phyloP scores from a whole-genome alignment of 2,329 filamentous ascomycete genomes.

The Biscogniauxia mediterranea region DNA sequence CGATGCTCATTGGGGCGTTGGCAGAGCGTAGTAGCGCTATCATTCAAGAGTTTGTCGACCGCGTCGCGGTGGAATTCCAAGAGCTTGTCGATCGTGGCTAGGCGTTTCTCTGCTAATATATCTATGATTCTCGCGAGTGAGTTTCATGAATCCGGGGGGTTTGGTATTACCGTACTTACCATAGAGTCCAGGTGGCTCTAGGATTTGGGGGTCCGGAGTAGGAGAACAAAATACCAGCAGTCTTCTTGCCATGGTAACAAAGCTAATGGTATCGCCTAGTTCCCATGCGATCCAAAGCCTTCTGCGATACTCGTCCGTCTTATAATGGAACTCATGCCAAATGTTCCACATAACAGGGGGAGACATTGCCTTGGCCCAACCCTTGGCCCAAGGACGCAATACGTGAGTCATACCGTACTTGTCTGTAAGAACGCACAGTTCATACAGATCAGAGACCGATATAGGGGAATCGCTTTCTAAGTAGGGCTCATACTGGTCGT shows the following conservation, averaged over 20 bases:
- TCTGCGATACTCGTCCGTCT: conserved; percentile 17
- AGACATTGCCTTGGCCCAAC: conserved; percentile 9
- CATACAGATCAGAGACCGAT: conserved; percentile 16
- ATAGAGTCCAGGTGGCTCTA: conserved; percentile 21
- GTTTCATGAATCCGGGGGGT: background rate
- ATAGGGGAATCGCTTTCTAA: conserved; percentile 10
- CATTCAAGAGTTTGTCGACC: conserved; percentile 12
- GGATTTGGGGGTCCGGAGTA: conserved; percentile 4
- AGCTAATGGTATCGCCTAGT: conserved; percentile 14
- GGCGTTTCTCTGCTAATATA: conserved; percentile 13
- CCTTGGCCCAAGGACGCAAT: conserved; percentile 21
- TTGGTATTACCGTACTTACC: conserved; percentile 13
- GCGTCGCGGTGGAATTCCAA: conserved; percentile 10
- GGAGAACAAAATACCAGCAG: conserved; percentile 13
- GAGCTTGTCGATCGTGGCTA: conserved; percentile 13
- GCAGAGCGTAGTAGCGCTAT: conserved; percentile 2
- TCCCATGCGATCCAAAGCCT: conserved; percentile 21
- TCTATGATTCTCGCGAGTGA: conserved; percentile 9
- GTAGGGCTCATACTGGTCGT: conserved; percentile 1
- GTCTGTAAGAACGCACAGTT: conserved; percentile 19
- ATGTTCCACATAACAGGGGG: too few relatives aligned
- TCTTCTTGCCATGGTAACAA: conserved; percentile 11
- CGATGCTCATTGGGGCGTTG: background rate
- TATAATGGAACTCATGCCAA: conserved; percentile 8
- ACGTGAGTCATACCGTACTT: conserved; percentile 23